Conservation (phyloP, 2,329 filamentous ascomycete species). For the Trichoderma cornu-damae region DNA sequence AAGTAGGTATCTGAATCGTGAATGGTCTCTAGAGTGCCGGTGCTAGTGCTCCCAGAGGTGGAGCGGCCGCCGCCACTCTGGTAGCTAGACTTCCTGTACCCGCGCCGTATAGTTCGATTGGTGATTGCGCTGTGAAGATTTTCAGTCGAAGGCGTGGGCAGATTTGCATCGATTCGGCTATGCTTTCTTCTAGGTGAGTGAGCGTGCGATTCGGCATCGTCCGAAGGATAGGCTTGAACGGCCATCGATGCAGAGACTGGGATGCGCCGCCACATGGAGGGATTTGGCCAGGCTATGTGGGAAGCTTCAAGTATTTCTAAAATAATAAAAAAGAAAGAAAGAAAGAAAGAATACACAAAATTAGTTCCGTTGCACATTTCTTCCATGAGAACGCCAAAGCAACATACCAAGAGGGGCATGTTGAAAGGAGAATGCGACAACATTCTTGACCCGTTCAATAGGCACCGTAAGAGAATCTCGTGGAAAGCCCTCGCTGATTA, state of each 20-base stretch:
- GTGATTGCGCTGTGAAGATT: not conserved
- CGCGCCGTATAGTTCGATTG: not conserved
- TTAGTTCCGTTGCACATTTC: not conserved
- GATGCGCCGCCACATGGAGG: constrained; percentile 58
- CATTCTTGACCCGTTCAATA: constrained; percentile 64
- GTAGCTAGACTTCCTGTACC: not conserved
- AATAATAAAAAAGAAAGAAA: not conserved
- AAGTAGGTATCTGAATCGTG: constrained; percentile 26
- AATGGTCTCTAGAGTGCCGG: constrained; percentile 22
- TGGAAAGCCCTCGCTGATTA: constrained; percentile 68
- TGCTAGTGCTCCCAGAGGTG: constrained; percentile 10
- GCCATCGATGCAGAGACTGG: constrained; percentile 39
- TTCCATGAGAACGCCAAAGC: not conserved
- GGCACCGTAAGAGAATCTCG: constrained; percentile 47
- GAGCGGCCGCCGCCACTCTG: not conserved
- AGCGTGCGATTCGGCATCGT: constrained; percentile 53
- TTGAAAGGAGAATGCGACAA: constrained; percentile 77
- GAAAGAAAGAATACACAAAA: too few species aligned
- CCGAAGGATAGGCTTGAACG: constrained; percentile 38
- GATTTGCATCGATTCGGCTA: not conserved
- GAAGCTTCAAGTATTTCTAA: constrained; percentile 64
- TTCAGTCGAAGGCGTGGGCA: not conserved
- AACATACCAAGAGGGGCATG: constrained; percentile 68
- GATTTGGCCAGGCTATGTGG: constrained; percentile 75
- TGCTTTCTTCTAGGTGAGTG: constrained; percentile 54